phyloP scores from a whole-genome alignment of 495 filamentous ascomycete genomes.

The Terfezia boudieri region DNA sequence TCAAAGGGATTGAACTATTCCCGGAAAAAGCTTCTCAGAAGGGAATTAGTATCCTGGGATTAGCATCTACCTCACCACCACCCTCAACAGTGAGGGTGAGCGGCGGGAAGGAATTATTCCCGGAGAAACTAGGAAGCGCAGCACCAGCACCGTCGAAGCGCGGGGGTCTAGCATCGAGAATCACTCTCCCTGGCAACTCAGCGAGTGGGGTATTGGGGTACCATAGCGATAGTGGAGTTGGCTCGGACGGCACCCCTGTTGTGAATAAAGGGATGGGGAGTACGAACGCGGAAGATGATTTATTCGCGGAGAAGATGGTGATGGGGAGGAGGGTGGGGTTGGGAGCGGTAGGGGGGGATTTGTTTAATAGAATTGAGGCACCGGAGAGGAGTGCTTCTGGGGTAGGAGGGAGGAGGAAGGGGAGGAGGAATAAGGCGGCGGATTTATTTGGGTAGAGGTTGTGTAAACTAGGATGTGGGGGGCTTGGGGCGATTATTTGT shows the following conservation, averaged over 20 bases:
- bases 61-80: background rate
- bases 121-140: conserved; percentile 3
- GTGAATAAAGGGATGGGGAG: conserved; percentile 5
- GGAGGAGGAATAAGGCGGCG: conserved; percentile 13
- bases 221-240: background rate
- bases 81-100: background rate
- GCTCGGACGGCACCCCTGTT: conserved; percentile 6
- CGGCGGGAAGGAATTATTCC: conserved; percentile 7
- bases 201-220: conserved; percentile 3
- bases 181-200: conserved; percentile 8
- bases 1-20: conserved; percentile 10
- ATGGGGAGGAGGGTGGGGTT: conserved; percentile 14
- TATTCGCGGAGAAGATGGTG: conserved; percentile 16
- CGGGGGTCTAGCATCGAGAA: conserved; percentile 5
- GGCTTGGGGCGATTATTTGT: background rate
- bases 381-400: background rate
- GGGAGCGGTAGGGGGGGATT: background rate
- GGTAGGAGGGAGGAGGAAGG: conserved; percentile 3
- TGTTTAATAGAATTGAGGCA: background rate
- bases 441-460: conserved; percentile 13
- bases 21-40: conserved; percentile 1
- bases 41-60: background rate
- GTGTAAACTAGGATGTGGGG: too few relatives aligned
- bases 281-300: conserved; percentile 3
- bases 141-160: background rate